Base-by-base conservation (phyloP, 78 protist species). In the Planoprotostelium fungivorum region DNA sequence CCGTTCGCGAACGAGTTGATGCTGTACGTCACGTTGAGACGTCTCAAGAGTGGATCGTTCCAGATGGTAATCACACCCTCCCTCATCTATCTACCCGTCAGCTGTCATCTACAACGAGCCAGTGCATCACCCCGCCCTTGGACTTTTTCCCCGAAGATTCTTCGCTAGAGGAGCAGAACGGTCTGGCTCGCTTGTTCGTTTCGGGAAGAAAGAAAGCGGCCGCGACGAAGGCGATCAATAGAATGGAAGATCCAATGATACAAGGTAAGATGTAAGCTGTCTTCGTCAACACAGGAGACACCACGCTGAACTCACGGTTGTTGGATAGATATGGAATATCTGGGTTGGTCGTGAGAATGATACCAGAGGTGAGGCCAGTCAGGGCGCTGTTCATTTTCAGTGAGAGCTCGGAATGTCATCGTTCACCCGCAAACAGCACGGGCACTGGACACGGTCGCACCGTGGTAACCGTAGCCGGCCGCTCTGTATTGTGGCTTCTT, bases 191-290 rank as follows among this genome's bases (percentile, higher is more conserved):
- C 73, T 51, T 51, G 16, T 51, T 51, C 16, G 73, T 25, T 51
- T 51, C 73, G 5, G 73, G 73, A 51, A 51, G 73, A 16, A 51
- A 51, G 73, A 51, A 5, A 5, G 16, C 73, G 5, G 73, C 73
- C 5, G 31, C 73, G 16, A 51, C 16, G 16, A 51, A 51, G 31
- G 73, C 5, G 73, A 51, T 51, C 31, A 51, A 16, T 5, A 51
- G 73, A 51, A 51, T 16, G 5, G 73, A 51, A 51, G 31, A 25
- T 51, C 73, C 73, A 5, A 51, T 16, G 16, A 51, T 51, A 16
- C 73, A 51, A 51, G 73, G 73, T 51, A 51, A 51, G 73, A 51
- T 51, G 73, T 51, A 51, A 51, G 73, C 73, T 51, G 73, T 51
- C n/a, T n/a, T n/a, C n/a, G n/a, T n/a, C n/a, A n/a, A n/a, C n/a